Evolutionary conservation across 768 basidiomycete species (phyloP), one percentile per base, ranked within the genome.

Genomic region (Suillus occidentalis): DNA sequence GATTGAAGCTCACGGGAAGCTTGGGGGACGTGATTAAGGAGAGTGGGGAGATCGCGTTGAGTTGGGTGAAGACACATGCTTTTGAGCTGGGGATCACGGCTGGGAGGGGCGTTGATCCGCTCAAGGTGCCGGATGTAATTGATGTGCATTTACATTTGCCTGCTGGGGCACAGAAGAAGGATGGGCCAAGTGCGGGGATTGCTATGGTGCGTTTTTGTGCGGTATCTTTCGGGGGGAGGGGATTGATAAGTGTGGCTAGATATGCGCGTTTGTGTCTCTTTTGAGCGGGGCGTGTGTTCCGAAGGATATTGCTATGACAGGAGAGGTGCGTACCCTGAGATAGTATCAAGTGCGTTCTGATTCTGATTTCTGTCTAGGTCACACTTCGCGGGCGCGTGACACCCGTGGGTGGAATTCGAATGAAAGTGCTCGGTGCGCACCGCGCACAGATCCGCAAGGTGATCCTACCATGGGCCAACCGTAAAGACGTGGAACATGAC

Each of bases 1-100:
- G 78, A 63, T 76, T 97, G 67, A 89, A 88, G 71, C 75, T 94
- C 67, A 97, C 94, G 0, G 95, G 95, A 6, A 89, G 88, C 70
- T 76, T 97, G 50, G 95, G 95, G 5, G 93, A 94, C 61, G 94
- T 95, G 20, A 95, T 97, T 78, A 91, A 91, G 75, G 95, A 98
- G 80, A 94, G 91, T 66, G 94, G 89, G 9, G 92, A 94, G 72
- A 81, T 98, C 53, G 94, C 94, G 2, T 78, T 97, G 70, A 95
- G 92, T 73, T 97, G 95, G 94, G 93, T 97, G 20, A 94, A 92
- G 80, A 86, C 86, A 20, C 86, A 94, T 69, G 89, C 92, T 8
- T 94, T 90, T 75, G 89, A 90, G 50, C 75, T 94, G 66, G 86
- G 89, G 49, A 87, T 94, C 73, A 94, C 92, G 12, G 85, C 86